Percentiles rank a stretch among this genome's conserved stretches.
These are phyloP conservation scores for Coemansia sp. DNA, from an alignment of 192 early-diverging fungal species.

Conservation along the genomic window DNA sequence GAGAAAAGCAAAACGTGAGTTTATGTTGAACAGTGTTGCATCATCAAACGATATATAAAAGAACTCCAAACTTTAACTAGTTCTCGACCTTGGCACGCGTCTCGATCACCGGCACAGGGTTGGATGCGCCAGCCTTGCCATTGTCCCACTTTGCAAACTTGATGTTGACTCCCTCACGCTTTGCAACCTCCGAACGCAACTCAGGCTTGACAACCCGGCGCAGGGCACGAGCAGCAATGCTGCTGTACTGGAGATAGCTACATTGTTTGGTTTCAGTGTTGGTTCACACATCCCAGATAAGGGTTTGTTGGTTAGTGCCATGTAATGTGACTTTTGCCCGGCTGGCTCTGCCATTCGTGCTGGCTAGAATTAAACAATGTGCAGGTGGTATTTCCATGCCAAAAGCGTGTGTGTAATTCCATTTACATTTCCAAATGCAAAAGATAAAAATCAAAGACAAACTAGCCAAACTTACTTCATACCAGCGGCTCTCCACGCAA, in stretches of 20 bases:
- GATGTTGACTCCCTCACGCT: constrained; percentile 45
- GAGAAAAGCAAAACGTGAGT: not conserved
- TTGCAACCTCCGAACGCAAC: constrained; percentile 48
- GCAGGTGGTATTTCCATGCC: no score
- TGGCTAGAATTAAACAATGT: no score
- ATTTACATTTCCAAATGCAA: not conserved
- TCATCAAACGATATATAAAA: no score
- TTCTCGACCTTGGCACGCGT: constrained; percentile 46
- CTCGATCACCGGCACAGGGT: constrained; percentile 26
- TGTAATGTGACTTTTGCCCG: no score
- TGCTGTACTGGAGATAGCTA: constrained; percentile 57
- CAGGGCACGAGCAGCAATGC: constrained; percentile 52
- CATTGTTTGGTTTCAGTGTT: not conserved
- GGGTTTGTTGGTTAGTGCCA: not conserved
- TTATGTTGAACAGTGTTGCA: not conserved
- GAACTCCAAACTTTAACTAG: no score
- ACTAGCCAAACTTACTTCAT: constrained; percentile 38
- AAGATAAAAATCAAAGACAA: not conserved
- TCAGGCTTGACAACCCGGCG: constrained; percentile 46
- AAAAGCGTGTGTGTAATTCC: not conserved
- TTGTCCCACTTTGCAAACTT: constrained; percentile 51
- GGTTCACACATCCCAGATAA: not conserved
- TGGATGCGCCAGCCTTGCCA: constrained; percentile 39
- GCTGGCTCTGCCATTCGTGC: no score
- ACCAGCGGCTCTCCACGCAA: constrained; percentile 54